Conservation (phyloP, 305 asterid genomes). For the Fraxinus albicans region DNA sequence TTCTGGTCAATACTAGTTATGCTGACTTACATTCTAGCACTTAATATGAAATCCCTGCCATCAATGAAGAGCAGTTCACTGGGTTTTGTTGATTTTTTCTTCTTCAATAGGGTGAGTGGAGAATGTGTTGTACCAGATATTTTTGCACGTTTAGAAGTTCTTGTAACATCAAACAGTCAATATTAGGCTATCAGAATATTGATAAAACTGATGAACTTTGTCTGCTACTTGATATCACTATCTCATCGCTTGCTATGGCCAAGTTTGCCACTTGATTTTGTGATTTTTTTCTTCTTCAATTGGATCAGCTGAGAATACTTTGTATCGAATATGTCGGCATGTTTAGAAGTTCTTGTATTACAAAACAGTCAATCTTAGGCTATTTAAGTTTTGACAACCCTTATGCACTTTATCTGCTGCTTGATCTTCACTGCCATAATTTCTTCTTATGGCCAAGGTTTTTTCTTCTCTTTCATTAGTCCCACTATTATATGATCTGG, state of each 20-base stretch:
- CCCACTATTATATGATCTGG: background rate
- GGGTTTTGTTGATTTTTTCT: background rate
- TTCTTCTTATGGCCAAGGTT: background rate
- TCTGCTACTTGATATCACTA: background rate
- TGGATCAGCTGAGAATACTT: background rate
- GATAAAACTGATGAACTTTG: background rate
- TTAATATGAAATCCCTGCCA: background rate
- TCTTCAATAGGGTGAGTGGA: background rate
- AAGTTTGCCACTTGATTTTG: background rate
- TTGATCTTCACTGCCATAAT: background rate
- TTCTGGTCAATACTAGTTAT: background rate
- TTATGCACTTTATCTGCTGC: background rate
- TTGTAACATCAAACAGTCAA: background rate
- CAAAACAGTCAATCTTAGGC: background rate
- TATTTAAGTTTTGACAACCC: background rate
- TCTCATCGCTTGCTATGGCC: background rate
- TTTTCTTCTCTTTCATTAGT: background rate
- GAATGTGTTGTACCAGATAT: background rate
- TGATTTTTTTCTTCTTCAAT: background rate
- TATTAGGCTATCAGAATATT: background rate
- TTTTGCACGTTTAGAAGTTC: background rate
- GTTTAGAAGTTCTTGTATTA: background rate
- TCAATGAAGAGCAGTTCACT: background rate
- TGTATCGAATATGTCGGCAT: background rate
- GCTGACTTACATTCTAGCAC: background rate